phyloP scores from a whole-genome alignment of 1,284 basidiomycete genomes.

The Ceratobasidium sp. region DNA sequence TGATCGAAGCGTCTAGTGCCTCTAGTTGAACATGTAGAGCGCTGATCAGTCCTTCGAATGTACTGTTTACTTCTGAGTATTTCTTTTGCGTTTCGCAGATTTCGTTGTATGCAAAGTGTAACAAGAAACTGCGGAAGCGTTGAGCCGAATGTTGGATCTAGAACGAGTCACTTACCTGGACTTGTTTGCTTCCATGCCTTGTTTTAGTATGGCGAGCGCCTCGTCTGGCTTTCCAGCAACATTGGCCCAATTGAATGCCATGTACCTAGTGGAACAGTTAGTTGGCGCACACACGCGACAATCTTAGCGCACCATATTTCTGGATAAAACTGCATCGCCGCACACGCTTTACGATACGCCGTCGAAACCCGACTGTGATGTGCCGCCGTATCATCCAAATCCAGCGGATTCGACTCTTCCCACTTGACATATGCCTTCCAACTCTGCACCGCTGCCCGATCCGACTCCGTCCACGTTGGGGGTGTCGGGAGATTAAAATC shows the following conservation, averaged over 20 bases:
- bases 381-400: slow-evolving; percentile 79
- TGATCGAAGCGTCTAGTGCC: slow-evolving; percentile 60
- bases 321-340: slow-evolving; percentile 91
- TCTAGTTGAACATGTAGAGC: slow-evolving; percentile 77
- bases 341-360: slow-evolving; percentile 86
- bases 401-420: slow-evolving; percentile 94
- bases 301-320: slow-evolving; percentile 80
- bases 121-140: slow-evolving; percentile 69
- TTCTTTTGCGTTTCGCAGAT: slow-evolving; percentile 72
- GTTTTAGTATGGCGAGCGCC: slow-evolving; percentile 78
- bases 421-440: slow-evolving; percentile 96
- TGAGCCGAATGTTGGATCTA: slow-evolving; percentile 9
- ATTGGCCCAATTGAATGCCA: slow-evolving; percentile 84
- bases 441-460: slow-evolving; percentile 75
- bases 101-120: slow-evolving; percentile 91
- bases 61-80: slow-evolving; percentile 67
- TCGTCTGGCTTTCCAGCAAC: slow-evolving; percentile 82
- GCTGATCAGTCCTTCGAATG: slow-evolving; percentile 75
- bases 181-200: slow-evolving; percentile 89
- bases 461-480: slow-evolving; percentile 74
- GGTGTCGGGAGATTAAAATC: slow-evolving; percentile 70
- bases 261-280: slow-evolving; percentile 67
- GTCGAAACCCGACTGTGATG: slow-evolving; percentile 77
- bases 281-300: background rate
- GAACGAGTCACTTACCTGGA: slow-evolving; percentile 60